phyloP scores from a whole-genome alignment of 148 eudicot species.

The Arbutus unedo region DNA sequence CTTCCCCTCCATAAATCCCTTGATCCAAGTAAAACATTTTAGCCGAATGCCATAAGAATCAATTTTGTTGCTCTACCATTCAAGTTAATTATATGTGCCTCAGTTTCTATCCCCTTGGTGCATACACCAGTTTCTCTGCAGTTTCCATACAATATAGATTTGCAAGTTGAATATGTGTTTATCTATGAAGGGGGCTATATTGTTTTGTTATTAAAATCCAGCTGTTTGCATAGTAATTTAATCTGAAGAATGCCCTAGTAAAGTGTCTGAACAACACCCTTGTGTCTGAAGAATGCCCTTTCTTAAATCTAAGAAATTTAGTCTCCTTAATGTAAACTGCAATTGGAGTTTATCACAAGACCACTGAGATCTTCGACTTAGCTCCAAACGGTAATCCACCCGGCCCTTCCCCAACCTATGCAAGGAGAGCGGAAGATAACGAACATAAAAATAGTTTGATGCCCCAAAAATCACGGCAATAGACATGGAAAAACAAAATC shows the following conservation, averaged over 20 bases:
- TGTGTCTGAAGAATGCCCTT: background rate
- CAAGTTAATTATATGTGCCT: background rate
- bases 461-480: background rate
- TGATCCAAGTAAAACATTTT: background rate
- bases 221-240: background rate
- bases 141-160: background rate
- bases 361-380: no score
- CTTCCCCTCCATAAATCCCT: background rate
- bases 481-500: background rate
- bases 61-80: background rate
- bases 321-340: background rate
- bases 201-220: background rate
- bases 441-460: background rate
- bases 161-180: background rate
- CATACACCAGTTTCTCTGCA: background rate
- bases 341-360: no score
- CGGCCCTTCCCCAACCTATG: no score
- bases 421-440: no score
- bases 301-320: background rate
- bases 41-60: background rate
- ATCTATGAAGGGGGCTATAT: no score
- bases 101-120: background rate
- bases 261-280: background rate
- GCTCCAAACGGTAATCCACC: no score
- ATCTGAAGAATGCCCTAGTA: background rate